Base-by-base conservation (phyloP, 306 rosid genomes). In the Prinsepia uniflora region DNA sequence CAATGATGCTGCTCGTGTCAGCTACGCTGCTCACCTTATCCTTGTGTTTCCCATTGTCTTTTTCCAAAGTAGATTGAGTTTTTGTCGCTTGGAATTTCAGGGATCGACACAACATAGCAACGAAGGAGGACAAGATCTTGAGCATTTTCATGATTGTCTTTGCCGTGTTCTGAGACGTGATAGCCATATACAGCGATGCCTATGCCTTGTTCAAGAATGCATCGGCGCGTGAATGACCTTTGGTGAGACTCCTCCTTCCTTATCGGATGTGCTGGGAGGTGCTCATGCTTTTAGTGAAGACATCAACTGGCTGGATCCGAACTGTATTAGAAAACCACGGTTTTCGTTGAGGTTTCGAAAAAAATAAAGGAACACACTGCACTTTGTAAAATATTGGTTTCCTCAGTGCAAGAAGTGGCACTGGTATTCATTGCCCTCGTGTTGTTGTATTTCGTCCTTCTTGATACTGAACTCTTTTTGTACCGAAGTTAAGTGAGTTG, bases 21-120 rank as follows among this genome's bases (percentile, higher is more conserved):
- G 94, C 85, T 92, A 92, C 72, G 96, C 90, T 30, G 98, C 92
- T n/a, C 98, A 92, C 71, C 96, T 92, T 50, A 76, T 92, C 82
- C 96, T 92, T 67, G 97, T 92, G 30, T 89, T 92, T 69, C 96
- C 97, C 1, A 83, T 92, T 24, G 94, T 92, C 72, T 92, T 92
- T 78, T 87, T 67, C 73, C 89, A 30, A 17, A 82, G 73, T 84
- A 50, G 11, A 53, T 68, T 77, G 66, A 75, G 82, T 63, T 76
- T 30, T 47, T 41, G 22, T 64, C 15, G 3, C 41, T 73, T 54
- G 67, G 54, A 12, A 62, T 53, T 72, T 43, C 89, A 92, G 98
- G 89, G 94, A 92, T 72, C 77, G 73, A 7, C 78, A 81, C 85
- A 69, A 81, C 83, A 84, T 89, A 10, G 98, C 96, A 41, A 92